Evolutionary conservation across 768 basidiomycete genomes (phyloP).

Genomic region (Rhizopogon rudus): DNA sequence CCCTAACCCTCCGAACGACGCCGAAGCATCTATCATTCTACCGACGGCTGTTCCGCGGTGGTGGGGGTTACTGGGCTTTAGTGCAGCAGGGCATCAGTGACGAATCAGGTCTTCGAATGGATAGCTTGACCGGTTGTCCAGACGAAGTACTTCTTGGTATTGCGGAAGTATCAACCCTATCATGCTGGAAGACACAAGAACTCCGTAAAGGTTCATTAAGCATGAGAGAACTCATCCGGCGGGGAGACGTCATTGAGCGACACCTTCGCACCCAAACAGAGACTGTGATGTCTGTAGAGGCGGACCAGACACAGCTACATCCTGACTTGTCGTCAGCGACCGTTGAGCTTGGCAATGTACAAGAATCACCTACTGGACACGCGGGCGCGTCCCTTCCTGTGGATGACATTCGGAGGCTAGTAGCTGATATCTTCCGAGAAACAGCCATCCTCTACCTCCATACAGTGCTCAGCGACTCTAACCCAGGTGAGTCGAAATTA

Average conservation of each 20-base stretch:
- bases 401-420: constrained; percentile 43
- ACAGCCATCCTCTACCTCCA: constrained; percentile 64
- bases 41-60: constrained; percentile 57
- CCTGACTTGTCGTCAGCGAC: constrained; percentile 29
- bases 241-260: constrained; percentile 70
- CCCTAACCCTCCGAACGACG: constrained; percentile 52
- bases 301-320: constrained; percentile 35
- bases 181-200: constrained; percentile 70
- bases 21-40: constrained; percentile 66
- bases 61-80: constrained; percentile 40
- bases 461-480: constrained; percentile 61
- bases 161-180: constrained; percentile 67
- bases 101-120: constrained; percentile 53
- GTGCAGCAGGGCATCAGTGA: constrained; percentile 24
- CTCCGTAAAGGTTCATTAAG: constrained; percentile 62
- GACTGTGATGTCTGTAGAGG: constrained; percentile 22
- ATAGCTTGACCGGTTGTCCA: constrained; percentile 69
- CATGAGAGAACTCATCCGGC: constrained; percentile 66
- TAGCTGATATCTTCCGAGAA: constrained; percentile 60
- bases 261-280: constrained; percentile 45
- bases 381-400: constrained; percentile 22
- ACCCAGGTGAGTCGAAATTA: constrained; percentile 51
- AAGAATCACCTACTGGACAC: constrained; percentile 16
- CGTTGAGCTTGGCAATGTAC: constrained; percentile 11
- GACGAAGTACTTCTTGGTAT: constrained; percentile 74